These are phyloP conservation scores for Pythium monospermum DNA, from an alignment of 352 stramenopile species.

Conservation along the genomic window DNA sequence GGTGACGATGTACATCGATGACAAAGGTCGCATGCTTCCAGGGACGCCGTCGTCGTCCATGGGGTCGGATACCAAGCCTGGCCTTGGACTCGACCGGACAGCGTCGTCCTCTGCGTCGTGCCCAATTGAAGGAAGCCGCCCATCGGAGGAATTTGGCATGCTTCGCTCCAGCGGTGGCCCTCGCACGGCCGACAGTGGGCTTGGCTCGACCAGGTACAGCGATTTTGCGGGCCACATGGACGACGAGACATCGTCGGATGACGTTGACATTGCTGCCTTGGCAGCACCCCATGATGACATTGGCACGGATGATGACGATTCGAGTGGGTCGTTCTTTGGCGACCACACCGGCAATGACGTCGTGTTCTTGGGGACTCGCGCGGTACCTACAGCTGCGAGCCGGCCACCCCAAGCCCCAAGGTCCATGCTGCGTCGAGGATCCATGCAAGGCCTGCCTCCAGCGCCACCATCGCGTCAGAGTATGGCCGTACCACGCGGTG, in stretches of 20 bases:
- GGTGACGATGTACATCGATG: slow-evolving; percentile 18
- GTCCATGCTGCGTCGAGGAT: slow-evolving; percentile 1
- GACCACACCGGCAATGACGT: neutral
- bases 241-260: neutral
- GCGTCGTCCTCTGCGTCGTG: slow-evolving; percentile 19
- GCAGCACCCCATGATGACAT: neutral
- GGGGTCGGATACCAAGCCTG: neutral
- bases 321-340: neutral
- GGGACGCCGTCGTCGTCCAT: slow-evolving; percentile 8
- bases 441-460: slow-evolving; percentile 2
- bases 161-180: slow-evolving; percentile 11
- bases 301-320: neutral
- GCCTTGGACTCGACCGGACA: slow-evolving; percentile 19
- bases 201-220: slow-evolving; percentile 8
- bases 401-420: too few relatives aligned
- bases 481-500: slow-evolving; percentile 3
- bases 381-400: neutral
- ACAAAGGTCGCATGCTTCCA: slow-evolving; percentile 14
- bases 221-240: neutral
- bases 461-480: slow-evolving; percentile 3
- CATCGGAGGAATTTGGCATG: slow-evolving; percentile 3
- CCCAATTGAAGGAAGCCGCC: slow-evolving; percentile 10
- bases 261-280: neutral
- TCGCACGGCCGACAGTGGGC: slow-evolving; percentile 4
- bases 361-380: neutral